These are phyloP conservation scores for Monilinia laxa DNA, from an alignment of 2,329 filamentous ascomycete species.

Conservation along the genomic window DNA sequence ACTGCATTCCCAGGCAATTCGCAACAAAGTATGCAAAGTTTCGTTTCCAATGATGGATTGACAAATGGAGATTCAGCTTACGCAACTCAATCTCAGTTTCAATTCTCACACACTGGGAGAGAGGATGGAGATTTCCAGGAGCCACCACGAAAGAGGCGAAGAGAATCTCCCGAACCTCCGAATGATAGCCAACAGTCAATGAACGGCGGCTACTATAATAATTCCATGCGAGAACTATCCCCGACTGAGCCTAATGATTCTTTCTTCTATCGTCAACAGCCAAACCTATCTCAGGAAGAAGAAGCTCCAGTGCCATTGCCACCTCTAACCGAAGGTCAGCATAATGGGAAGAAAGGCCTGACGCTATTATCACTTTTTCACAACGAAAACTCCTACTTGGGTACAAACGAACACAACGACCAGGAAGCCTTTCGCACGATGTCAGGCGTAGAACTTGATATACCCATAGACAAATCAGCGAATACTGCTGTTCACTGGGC, in stretches of 20 bases:
- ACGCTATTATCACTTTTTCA: slow-evolving; percentile 72
- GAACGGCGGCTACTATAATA: slow-evolving; percentile 47
- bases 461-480: slow-evolving; percentile 83
- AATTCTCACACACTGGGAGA: slow-evolving; percentile 42
- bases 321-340: slow-evolving; percentile 61
- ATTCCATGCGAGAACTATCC: slow-evolving; percentile 61
- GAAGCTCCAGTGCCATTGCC: slow-evolving; percentile 60
- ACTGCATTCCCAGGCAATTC: slow-evolving; percentile 71
- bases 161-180: slow-evolving; percentile 52
- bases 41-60: slow-evolving; percentile 73
- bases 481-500: slow-evolving; percentile 97
- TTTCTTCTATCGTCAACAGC: slow-evolving; percentile 57
- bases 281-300: slow-evolving; percentile 46
- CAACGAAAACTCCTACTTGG: slow-evolving; percentile 58
- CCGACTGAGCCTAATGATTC: slow-evolving; percentile 80
- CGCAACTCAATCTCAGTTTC: slow-evolving; percentile 52
- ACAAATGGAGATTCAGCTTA: slow-evolving; percentile 66
- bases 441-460: slow-evolving; percentile 78
- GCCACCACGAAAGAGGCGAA: slow-evolving; percentile 76
- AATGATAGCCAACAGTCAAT: slow-evolving; percentile 43
- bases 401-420: slow-evolving; percentile 65
- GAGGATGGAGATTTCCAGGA: slow-evolving; percentile 59
- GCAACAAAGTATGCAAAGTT: slow-evolving; percentile 76
- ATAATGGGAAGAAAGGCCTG: slow-evolving; percentile 72
- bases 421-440: slow-evolving; percentile 77